Base-by-base conservation (phyloP, 352 stramenopile species). In the Peronospora farinosa region DNA sequence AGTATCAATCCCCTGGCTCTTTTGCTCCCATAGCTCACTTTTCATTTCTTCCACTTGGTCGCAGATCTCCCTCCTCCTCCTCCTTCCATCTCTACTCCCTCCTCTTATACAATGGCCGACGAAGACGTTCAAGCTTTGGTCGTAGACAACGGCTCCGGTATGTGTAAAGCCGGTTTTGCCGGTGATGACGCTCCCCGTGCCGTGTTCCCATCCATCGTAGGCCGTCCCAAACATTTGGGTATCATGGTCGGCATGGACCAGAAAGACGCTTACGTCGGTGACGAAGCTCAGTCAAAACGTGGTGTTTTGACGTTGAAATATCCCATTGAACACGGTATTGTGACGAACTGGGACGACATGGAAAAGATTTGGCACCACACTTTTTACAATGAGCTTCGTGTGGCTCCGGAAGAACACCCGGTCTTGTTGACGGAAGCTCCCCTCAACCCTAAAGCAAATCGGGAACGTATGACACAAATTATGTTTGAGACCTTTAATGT, bases 341-440 rank as follows among this genome's bases (percentile, higher is more conserved):
- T 99, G 27, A 98, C 94, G 47, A 98, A 99, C 83, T 99, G 96
- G 96, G 96, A 99, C 73, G 95, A 98, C 73, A 99, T 99, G 96
- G 96, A 99, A 73, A 98, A 99, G 85, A 98, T 99, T 60, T 99
- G 97, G 97, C 82, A 98, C n/a, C n/a, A n/a, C n/a, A n/a, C n/a
- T n/a, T n/a, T n/a, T n/a, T n/a, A n/a, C n/a, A n/a, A n/a, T n/a
- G 91, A 97, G 68, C 73, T 98, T 37, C 84, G 88, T 54, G 90
- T 97, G 7, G 88, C 86, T 13, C 95, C 96, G 3, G 96, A 98
- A 67, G 95, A 98, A 63, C 96, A 98, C 69, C 95, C 95, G 2
- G 95, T 99, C 46, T 71, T 97, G 42, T 65, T 97, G 7, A 97
- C 88, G 9, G 92, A 97, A 74, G 80, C 95, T 11, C 95, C 96